A percentile compares a stretch with the other conserved stretches of the same genome.
Evolutionary conservation across 2,329 filamentous ascomycete genomes (phyloP).

Genomic region (Coniochaeta sp.): DNA sequence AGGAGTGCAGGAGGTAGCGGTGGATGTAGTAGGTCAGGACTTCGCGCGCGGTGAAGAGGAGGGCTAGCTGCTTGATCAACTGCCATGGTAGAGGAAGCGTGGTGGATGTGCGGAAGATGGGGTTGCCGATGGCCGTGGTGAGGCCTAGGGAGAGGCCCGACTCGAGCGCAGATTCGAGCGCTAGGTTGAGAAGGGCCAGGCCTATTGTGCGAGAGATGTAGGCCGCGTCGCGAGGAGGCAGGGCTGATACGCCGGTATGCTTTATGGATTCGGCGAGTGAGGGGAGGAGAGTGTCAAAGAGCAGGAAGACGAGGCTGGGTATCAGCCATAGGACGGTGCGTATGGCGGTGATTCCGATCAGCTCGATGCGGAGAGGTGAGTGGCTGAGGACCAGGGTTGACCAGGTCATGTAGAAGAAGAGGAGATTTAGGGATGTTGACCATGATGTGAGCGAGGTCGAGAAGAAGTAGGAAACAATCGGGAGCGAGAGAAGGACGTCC

Average conservation of each 20-base stretch:
- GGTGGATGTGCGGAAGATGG: conserved; percentile 39
- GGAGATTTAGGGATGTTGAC: conserved; percentile 71
- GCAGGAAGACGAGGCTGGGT: conserved; percentile 64
- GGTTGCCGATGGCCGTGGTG: conserved; percentile 21
- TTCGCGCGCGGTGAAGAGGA: conserved; percentile 41
- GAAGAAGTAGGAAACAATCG: conserved; percentile 61
- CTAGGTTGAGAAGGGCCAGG: conserved; percentile 38
- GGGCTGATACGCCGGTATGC: conserved; percentile 44
- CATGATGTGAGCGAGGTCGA: conserved; percentile 58
- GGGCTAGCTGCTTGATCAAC: conserved; percentile 38
- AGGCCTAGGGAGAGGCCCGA: conserved; percentile 31
- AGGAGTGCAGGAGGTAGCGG: conserved; percentile 58
- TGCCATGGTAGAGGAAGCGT: conserved; percentile 46
- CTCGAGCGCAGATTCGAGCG: conserved; percentile 34
- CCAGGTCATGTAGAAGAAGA: conserved; percentile 92
- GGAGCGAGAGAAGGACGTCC: conserved; percentile 64
- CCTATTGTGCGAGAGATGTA: conserved; percentile 24
- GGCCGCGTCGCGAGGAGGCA: conserved; percentile 36
- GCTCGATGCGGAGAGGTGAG: conserved; percentile 64
- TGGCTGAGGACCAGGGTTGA: conserved; percentile 73
- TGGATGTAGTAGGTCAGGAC: conserved; percentile 67
- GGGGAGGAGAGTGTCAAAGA: conserved; percentile 65
- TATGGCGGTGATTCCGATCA: conserved; percentile 61
- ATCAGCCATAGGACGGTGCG: conserved; percentile 64
- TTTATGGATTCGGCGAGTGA: conserved; percentile 64